These are phyloP conservation scores for Trametes sanguinea DNA, from an alignment of 768 basidiomycete genomes.

Conservation along the genomic window DNA sequence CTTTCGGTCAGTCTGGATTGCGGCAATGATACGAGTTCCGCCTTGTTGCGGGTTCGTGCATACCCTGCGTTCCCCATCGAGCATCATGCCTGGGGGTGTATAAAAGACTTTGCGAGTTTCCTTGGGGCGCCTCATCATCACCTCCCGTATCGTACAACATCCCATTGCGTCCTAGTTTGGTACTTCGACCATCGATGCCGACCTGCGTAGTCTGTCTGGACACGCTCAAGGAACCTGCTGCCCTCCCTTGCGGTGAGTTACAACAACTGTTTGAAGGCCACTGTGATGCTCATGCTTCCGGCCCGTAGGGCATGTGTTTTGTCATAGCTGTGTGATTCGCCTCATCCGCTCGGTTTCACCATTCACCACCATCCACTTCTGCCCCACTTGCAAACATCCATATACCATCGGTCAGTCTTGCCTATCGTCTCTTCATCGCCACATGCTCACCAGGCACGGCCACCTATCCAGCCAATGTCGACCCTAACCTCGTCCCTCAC, in stretches of 20 bases:
- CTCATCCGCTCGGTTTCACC: slow-evolving; percentile 51
- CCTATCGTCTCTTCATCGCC: background rate
- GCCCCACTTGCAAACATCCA: slow-evolving; percentile 57
- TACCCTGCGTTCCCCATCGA: slow-evolving; percentile 3
- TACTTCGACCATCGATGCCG: slow-evolving; percentile 37
- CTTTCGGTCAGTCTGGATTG: slow-evolving; percentile 16
- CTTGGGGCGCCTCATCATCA: background rate
- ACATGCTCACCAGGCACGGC: background rate
- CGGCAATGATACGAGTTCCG: slow-evolving; percentile 16
- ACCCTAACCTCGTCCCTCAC: slow-evolving; percentile 52
- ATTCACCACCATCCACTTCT: slow-evolving; percentile 49
- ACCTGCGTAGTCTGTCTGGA: slow-evolving; percentile 66
- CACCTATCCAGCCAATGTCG: slow-evolving; percentile 42
- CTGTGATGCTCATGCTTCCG: background rate
- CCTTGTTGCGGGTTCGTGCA: slow-evolving; percentile 12
- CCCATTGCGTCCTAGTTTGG: background rate
- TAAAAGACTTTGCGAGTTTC: background rate
- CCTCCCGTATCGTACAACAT: background rate
- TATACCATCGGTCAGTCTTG: slow-evolving; percentile 54
- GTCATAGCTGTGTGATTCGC: slow-evolving; percentile 57
- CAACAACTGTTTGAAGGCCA: background rate
- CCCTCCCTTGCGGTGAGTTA: slow-evolving; percentile 62
- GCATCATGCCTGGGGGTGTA: slow-evolving; percentile 5
- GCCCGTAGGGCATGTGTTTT: slow-evolving; percentile 63
- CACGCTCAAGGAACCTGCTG: slow-evolving; percentile 53